phyloP scores from a whole-genome alignment of 2,329 filamentous ascomycete species.

The Coniella vitis region DNA sequence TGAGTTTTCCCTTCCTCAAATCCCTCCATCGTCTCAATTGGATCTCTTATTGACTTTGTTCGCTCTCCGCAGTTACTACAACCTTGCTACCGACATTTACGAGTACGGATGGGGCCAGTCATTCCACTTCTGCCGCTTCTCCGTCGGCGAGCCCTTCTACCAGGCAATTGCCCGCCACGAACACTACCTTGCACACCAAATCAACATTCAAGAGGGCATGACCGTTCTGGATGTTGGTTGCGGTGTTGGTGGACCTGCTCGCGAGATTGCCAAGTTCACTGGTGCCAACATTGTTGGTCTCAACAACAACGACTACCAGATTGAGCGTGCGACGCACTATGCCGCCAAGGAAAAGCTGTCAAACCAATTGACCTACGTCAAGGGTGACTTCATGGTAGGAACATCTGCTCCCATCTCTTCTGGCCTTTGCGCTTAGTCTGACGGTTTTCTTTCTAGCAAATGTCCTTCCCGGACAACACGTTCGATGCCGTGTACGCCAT shows the following conservation, averaged over 20 bases:
- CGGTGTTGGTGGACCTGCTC: slow-evolving; percentile 89
- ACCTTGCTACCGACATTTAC: slow-evolving; percentile 91
- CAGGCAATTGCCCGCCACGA: slow-evolving; percentile 94
- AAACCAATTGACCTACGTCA: slow-evolving; percentile 76
- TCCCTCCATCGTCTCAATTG: neutral
- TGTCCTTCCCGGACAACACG: slow-evolving; percentile 84
- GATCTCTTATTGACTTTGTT: slow-evolving; percentile 15
- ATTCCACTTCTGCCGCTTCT: slow-evolving; percentile 97
- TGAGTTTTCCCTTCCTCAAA: slow-evolving; percentile 46
- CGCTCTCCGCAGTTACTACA: slow-evolving; percentile 67
- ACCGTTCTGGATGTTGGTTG: slow-evolving; percentile 93
- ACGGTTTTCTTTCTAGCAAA: slow-evolving; percentile 52
- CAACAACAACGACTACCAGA: slow-evolving; percentile 99
- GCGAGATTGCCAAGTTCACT: slow-evolving; percentile 94
- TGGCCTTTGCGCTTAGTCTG: neutral
- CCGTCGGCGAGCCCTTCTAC: slow-evolving; percentile 75
- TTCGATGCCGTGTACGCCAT: slow-evolving; percentile 98
- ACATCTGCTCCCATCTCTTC: no score
- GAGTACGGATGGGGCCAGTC: slow-evolving; percentile 95
- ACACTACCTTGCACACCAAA: slow-evolving; percentile 90
- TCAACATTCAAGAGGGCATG: slow-evolving; percentile 79
- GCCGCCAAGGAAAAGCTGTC: slow-evolving; percentile 74
- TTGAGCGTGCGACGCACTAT: slow-evolving; percentile 83
- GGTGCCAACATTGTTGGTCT: slow-evolving; percentile 82
- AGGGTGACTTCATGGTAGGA: slow-evolving; percentile 88